Conservation (phyloP, 805 yeast genomes). For the Metschnikowia sp. region DNA sequence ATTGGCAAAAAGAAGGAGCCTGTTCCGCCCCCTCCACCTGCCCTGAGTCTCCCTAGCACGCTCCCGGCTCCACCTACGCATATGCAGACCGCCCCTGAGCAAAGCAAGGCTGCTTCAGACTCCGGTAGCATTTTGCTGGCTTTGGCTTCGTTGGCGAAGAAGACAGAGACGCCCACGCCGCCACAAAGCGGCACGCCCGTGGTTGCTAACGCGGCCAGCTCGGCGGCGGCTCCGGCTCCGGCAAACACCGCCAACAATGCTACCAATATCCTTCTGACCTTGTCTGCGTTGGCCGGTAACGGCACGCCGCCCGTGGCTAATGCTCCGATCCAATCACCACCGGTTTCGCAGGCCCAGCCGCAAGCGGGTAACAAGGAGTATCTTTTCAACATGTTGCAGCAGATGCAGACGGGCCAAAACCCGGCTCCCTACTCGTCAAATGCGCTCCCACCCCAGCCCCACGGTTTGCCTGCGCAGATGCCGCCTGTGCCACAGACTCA, state of each 20-base stretch:
- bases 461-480: slow-evolving; percentile 1
- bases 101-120: slow-evolving; percentile 32
- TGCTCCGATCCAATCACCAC: slow-evolving; percentile 14
- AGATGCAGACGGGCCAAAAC: slow-evolving; percentile 34
- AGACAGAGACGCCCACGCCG: slow-evolving; percentile 31
- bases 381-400: slow-evolving; percentile 53
- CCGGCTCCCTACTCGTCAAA: no score
- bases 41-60: slow-evolving; percentile 1
- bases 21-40: not conserved
- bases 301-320: slow-evolving; percentile 10
- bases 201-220: slow-evolving; percentile 13
- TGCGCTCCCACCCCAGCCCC: not conserved
- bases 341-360: slow-evolving; percentile 11
- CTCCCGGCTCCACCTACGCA: slow-evolving; percentile 4
- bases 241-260: slow-evolving; percentile 20
- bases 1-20: slow-evolving; percentile 30
- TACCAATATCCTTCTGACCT: slow-evolving; percentile 41
- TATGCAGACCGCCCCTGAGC: slow-evolving; percentile 14
- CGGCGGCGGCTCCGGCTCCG: slow-evolving; percentile 1
- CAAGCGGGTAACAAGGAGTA: slow-evolving; percentile 29
- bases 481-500: slow-evolving; percentile 6
- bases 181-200: slow-evolving; percentile 27
- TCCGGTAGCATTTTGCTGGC: slow-evolving; percentile 69
- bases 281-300: slow-evolving; percentile 37
- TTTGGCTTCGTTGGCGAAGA: slow-evolving; percentile 58